Percentiles rank a stretch among this genome's conserved stretches.
phyloP scores from a whole-genome alignment of 306 rosid species.

The Glycine latifolia region DNA sequence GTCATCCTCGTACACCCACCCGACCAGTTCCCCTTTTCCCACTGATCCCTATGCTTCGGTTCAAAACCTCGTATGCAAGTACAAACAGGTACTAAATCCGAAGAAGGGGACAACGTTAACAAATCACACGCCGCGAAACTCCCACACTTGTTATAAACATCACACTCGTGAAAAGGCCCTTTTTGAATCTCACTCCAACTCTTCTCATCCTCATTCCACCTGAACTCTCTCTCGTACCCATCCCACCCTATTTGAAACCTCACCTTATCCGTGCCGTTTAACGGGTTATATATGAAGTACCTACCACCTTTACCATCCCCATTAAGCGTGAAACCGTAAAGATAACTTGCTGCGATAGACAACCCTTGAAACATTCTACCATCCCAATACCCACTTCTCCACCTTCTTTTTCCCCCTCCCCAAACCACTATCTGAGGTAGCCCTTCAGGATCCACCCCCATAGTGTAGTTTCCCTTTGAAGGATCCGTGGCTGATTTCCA shows the following conservation, averaged over 20 bases:
- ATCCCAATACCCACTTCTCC: conserved; percentile 94
- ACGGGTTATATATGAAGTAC: conserved; percentile 49
- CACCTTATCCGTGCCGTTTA: conserved; percentile 36
- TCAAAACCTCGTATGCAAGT: conserved; percentile 69
- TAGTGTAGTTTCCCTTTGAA: conserved; percentile 59
- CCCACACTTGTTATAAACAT: conserved; percentile 77
- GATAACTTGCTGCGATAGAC: conserved; percentile 47
- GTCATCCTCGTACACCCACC: conserved; percentile 73
- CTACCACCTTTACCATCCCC: conserved; percentile 6
- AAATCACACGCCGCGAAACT: conserved; percentile 62
- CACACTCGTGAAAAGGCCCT: conserved; percentile 68
- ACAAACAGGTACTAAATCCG: conserved; percentile 47
- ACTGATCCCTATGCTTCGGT: conserved; percentile 44
- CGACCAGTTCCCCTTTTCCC: conserved; percentile 57
- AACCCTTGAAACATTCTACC: conserved; percentile 62
- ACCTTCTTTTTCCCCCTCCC: conserved; percentile 62
- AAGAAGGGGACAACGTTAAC: neutral
- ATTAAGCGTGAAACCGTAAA: conserved; percentile 62
- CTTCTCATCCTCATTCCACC: conserved; percentile 52
- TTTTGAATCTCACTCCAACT: conserved; percentile 52
- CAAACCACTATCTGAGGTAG: conserved; percentile 77
- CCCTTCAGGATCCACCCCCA: conserved; percentile 77
- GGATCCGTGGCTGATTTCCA: conserved; percentile 79
- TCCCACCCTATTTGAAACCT: conserved; percentile 71
- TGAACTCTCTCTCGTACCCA: conserved; percentile 61